Base-by-base conservation (phyloP, 345 rosid species). In the Populus euphratica region DNA sequence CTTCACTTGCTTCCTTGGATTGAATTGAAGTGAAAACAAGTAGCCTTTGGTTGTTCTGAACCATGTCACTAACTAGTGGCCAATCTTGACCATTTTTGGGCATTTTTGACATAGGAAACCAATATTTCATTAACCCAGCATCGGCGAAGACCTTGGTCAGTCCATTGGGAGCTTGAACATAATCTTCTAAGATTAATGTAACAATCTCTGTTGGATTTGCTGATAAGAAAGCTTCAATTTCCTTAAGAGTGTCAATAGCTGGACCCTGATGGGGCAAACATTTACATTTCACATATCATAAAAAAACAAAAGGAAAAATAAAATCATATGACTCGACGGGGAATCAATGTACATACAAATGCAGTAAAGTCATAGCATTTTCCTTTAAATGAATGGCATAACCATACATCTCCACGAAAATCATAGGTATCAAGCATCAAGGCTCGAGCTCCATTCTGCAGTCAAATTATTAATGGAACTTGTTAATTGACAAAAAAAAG, bases 341-440 rank as follows among this genome's bases (percentile, higher is more conserved):
- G 33, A 44, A 20, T 23, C 12, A 33, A 25, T 1, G 3, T 18
- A 75, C 87, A 8, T 84, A 91, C 96, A 76, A 90, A 91, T 54
- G 93, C 88, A 9, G 93, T 91, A 68, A 66, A 84, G 75, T 87
- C 92, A 66, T 90, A 56, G 63, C 96, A 91, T 20, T 90, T n/a
- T 54, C 90, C 90, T 5, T 87, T 86, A 69, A 81, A 87, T 5
- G 93, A 91, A 86, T 91, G 93, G 73, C 96, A 91, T 74, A 90
- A 33, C 96, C 96, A 91, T 29, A 90, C 83, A 49, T 86, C 91
- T 64, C 88, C 93, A 8, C 83, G 78, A 38, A 87, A 91, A 81
- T 90, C 93, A 49, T 91, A 91, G 0, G 92, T 87, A 73, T 91
- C 96, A 1, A 90, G 89, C 93, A 88, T 91, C 78, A 91, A 77